phyloP scores from a whole-genome alignment of 1,284 basidiomycete genomes.

The Erythrobasidium hasegawianum region DNA sequence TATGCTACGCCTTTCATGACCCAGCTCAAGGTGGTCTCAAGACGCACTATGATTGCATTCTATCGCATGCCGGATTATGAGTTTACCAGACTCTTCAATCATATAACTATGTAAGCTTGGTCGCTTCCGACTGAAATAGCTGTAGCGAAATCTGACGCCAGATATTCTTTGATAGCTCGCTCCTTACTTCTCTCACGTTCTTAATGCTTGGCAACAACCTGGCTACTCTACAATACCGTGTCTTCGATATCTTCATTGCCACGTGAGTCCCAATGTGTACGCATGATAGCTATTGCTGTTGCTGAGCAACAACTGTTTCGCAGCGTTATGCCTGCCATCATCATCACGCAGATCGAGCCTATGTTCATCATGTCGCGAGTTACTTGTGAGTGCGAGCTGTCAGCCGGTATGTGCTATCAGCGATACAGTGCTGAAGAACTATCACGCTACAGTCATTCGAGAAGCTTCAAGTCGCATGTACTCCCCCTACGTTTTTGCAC shows the following conservation, averaged over 20 bases:
- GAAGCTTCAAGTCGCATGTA: slow-evolving; percentile 60
- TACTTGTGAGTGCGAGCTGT: slow-evolving; percentile 36
- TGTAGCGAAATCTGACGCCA: slow-evolving; percentile 40
- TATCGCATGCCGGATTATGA: slow-evolving; percentile 78
- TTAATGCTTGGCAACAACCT: slow-evolving; percentile 66
- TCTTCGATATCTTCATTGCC: slow-evolving; percentile 53
- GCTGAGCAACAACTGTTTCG: slow-evolving; percentile 39
- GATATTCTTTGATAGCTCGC: slow-evolving; percentile 55
- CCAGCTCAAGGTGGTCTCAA: slow-evolving; percentile 71
- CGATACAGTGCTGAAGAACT: slow-evolving; percentile 48
- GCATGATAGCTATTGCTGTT: slow-evolving; percentile 40
- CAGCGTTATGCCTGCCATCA: slow-evolving; percentile 66
- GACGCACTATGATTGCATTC: slow-evolving; percentile 68
- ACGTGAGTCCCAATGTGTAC: slow-evolving; percentile 21
- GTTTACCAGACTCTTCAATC: slow-evolving; percentile 70
- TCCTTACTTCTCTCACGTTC: slow-evolving; percentile 79
- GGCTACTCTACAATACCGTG: slow-evolving; percentile 74
- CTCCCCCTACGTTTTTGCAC: slow-evolving; percentile 73
- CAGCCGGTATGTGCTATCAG: too few relatives aligned
- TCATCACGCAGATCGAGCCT: slow-evolving; percentile 77
- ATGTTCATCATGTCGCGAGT: slow-evolving; percentile 73
- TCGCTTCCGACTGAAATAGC: not conserved
- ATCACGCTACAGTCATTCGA: slow-evolving; percentile 57
- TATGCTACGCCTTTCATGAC: slow-evolving; percentile 68
- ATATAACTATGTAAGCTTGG: slow-evolving; percentile 49